Base-by-base conservation (phyloP, 2,329 filamentous ascomycete genomes). In the Hirsutella thompsonii region DNA sequence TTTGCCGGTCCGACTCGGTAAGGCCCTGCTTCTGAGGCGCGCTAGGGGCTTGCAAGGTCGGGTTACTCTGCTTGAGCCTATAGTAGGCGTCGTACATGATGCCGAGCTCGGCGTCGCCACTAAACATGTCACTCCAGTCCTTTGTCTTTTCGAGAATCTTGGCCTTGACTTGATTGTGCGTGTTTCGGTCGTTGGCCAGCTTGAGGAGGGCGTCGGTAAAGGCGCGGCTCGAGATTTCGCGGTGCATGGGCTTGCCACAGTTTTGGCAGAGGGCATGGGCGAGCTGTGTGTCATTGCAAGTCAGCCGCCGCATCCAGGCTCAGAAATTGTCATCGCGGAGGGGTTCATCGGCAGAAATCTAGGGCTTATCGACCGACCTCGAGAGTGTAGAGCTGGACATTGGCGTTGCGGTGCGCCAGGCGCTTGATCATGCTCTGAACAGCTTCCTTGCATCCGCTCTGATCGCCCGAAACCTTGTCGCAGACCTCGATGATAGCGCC, bases 81-180 rank as follows among this genome's bases (percentile, higher is more conserved):
- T 81, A 81, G 62, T 90, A 96, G 44, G 90, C 89, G 56, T 94
- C 86, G 59, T 89, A 83, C 92, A 98, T 98, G 58, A 98, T 94
- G 16, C 92, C 92, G 45, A 98, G 74, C 57, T 95, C 90, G 10
- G 88, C 76, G 57, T 95, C 87, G 45, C 75, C 80, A 53, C 77
- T 76, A 59, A 96, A 96, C 85, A 95, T 94, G 54, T 92, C 85
- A 43, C 83, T 80, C 92, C 92, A 98, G 49, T 90, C 86, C 59
- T 84, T 81, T 87, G 96, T 96, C 50, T 89, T 80, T 69, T 96
- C 90, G 44, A 96, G 65, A 49, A 98, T 94, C 74, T 95, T 96
- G 48, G 86, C 79, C 66, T 96, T 96, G 58, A 98, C 92, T 61
- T 94, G 87, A 57, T 83, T 82, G 61, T 96, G 92, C 40, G 90